A percentile compares a stretch with the other conserved stretches of the same genome.
phyloP scores from a whole-genome alignment of 108 stramenopile species.

The Skeletonema grethae region DNA sequence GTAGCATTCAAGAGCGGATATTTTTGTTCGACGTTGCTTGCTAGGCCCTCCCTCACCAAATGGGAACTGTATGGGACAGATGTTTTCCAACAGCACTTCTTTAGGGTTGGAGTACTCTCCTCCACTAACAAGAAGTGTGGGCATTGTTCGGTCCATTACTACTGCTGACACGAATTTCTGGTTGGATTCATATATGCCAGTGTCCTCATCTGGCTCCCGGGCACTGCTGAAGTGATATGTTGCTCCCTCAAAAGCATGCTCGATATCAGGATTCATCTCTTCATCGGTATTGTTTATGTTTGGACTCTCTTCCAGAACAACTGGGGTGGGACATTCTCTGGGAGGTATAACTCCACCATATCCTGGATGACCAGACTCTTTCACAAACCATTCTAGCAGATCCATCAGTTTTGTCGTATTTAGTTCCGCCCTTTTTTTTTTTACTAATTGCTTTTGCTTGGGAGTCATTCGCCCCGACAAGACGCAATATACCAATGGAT shows the following conservation, averaged over 20 bases:
- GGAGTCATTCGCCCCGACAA: background rate
- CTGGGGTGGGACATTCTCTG: background rate
- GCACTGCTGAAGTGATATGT: background rate
- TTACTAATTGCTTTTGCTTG: background rate
- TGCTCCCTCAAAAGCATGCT: background rate
- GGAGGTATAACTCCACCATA: background rate
- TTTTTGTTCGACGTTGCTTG: background rate
- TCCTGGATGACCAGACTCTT: background rate
- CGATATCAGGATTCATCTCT: background rate
- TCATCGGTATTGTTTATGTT: background rate
- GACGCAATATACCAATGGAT: background rate
- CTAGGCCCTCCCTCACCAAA: constrained; percentile 24
- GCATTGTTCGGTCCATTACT: background rate
- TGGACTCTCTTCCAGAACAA: background rate
- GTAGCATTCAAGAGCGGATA: constrained; percentile 11
- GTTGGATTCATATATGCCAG: background rate
- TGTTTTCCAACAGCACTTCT: constrained; percentile 9
- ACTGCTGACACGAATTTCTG: background rate
- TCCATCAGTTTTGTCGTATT: background rate
- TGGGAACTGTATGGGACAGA: constrained; percentile 17
- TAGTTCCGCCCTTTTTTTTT: background rate
- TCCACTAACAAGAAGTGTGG: constrained; percentile 8
- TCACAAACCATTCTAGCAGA: background rate
- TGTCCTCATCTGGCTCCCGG: background rate
- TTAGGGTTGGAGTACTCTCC: background rate